These are phyloP conservation scores for Chrysoporthe deuterocubensis DNA, from an alignment of 2,329 filamentous ascomycete genomes.

Conservation along the genomic window DNA sequence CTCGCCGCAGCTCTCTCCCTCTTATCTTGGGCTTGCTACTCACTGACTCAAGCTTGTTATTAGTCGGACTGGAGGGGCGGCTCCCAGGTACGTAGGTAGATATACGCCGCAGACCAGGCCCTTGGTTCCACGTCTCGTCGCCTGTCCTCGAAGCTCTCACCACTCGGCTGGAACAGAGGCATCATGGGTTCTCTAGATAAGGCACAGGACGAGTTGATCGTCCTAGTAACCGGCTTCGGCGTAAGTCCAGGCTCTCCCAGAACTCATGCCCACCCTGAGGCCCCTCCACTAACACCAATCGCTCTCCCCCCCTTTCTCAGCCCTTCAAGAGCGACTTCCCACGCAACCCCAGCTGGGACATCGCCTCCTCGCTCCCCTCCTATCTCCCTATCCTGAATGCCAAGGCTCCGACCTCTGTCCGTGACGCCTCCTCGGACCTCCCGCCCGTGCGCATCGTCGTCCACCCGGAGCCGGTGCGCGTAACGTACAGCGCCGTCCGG, in stretches of 20 bases:
- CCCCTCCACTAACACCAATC: slow-evolving; percentile 5
- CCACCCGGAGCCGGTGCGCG: slow-evolving; percentile 69
- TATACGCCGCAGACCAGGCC: neutral
- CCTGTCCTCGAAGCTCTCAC: neutral
- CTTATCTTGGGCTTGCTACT: neutral
- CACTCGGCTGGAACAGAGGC: neutral
- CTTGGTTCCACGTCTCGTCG: neutral
- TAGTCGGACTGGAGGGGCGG: neutral
- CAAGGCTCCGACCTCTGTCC: slow-evolving; percentile 43
- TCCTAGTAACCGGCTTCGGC: slow-evolving; percentile 65
- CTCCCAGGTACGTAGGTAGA: neutral
- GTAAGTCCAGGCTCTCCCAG: slow-evolving; percentile 44
- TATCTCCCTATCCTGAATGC: slow-evolving; percentile 58
- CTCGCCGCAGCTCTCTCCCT: neutral
- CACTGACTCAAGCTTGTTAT: neutral
- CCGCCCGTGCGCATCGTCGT: slow-evolving; percentile 64
- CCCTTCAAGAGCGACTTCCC: slow-evolving; percentile 75
- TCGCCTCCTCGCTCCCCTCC: slow-evolving; percentile 69
- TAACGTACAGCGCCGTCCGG: slow-evolving; percentile 71
- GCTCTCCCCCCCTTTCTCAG: slow-evolving; percentile 46
- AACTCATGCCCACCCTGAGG: neutral
- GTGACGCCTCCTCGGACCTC: slow-evolving; percentile 38
- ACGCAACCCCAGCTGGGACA: slow-evolving; percentile 81
- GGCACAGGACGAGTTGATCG: slow-evolving; percentile 55
- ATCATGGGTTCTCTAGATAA: slow-evolving; percentile 37